Base-by-base conservation (phyloP, 2,329 filamentous ascomycete species). In the Fusarium sp. region DNA sequence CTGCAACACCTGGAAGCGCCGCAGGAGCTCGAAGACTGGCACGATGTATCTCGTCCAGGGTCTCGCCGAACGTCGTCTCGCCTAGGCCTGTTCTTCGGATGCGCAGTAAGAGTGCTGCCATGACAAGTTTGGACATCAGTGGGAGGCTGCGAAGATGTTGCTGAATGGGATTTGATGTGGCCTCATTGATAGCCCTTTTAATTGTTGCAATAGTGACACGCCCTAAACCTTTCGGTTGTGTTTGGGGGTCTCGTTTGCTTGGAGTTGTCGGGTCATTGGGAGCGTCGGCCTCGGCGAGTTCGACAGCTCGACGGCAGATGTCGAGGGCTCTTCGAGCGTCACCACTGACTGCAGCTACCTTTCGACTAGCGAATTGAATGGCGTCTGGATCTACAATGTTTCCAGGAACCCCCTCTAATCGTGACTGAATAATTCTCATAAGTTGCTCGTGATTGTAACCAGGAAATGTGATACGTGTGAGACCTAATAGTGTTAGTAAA, bases 361-460 rank as follows among this genome's bases (percentile, higher is more conserved):
- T 99, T 64, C 96, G 89, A 72, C 93, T 95, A 5, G 96, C 96
- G 75, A 99, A 99, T 79, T 98, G 95, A 49, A 99, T 88, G 15
- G 96, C 96, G 75, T 99, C 96, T 2, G 93, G 83, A 64, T 97
- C 93, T 40, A 99, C 95, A 44, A 99, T 91, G 70, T 94, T 90
- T 25, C 93, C 94, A 2, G 92, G 91, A 1, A 98, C 93, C 54
- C 93, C 93, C 75, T 93, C 89, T 3, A 99, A 86, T 30, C 96
- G 91, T n/a, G 94, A 97, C 75, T 95, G 91, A 67, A 99, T 97
- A 75, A 99, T 99, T 71, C 91, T 92, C 92, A 98, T 97, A 40
- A 99, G 86, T 79, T 99, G 96, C 61, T 96, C 94, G 78, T 99
- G 94, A 58, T 94, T 97, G 79, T 99, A 99, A 22, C 96, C 96